Evolutionary conservation across 129 eudicot genomes (phyloP), one percentile per base, ranked within the genome.

Genomic region (Ambrosia trifida): DNA sequence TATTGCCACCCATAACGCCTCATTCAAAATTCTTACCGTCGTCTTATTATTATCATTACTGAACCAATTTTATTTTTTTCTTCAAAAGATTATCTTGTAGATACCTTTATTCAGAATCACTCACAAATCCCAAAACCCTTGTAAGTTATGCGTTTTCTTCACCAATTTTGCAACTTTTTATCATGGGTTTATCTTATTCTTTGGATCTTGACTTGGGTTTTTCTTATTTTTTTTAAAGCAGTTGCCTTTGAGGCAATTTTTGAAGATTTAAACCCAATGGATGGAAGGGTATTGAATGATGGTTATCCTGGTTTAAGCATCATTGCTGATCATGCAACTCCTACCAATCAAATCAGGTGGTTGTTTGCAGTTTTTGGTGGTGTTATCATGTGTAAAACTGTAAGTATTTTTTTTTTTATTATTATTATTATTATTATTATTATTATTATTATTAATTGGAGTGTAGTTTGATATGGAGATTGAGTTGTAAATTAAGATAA

Each of bases 361-460:
- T 44, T 87, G 28, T 66, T 80, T 28, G 79, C 95, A 0, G 68
- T 83, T 72, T 81, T 87, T 40, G 87, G 79, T 11, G 91, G 95
- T 54, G 63, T 90, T 73, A 11, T 85, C 43, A 85, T 90, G 89
- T 90, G 97, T 79, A 87, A 81, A 83, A 56, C 73, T 75, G 97
- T 87, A 71, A 83, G 91, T 74, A 24, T 49, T 46, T 5, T 58
- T 16, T 31, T 46, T 5, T 64, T 11, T 31, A 11, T 11, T 17
- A 30, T n/a, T 53, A 61, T 43, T 44, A 35, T 31, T 24, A 24
- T 24, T 24, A 24, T 24, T 24, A 24, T 5, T 7, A 0, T 11
- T 41, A 2, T 18, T 19, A 18, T 12, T 58, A 11, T 28, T 24
- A 5, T 24, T 20, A 11, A 56, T 12, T 12, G 9, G 28, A 57